Evolutionary conservation across 345 rosid genomes (phyloP), one percentile per base, ranked within the genome.

Genomic region (Arabidopsis suecica): DNA sequence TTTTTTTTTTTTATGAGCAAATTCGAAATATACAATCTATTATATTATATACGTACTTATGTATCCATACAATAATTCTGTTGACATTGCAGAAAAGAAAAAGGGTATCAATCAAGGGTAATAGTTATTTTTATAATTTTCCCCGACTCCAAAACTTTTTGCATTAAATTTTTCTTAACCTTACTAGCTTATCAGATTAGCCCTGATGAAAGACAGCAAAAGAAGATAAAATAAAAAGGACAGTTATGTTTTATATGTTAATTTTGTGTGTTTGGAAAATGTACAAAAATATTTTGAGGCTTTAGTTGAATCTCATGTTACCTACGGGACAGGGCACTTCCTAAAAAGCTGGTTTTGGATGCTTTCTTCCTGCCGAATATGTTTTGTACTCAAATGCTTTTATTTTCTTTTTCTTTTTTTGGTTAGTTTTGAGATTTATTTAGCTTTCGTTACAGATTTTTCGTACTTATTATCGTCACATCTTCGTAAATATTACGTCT

Each of bases 151-250:
- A 66, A 23, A 72, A 72, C 77, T 71, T 78, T 71, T 65, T 41
- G 73, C 77, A 72, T 65, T 78, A 34, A 78, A 36, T 13, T 49
- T 7, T 10, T 57, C 61, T 40, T 58, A 77, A 71, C 76, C 56
- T 71, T 78, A 59, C 65, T 65, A 65, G 72, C 72, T 77, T 64
- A 77, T 77, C 67, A 77, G 72, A 71, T 71, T 77, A 77, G 72
- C 81, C 40, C 81, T 65, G 62, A 55, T 8, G 76, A 77, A 70
- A 62, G 71, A 62, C 66, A 77, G 80, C 71, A 69, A 37, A 32
- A 38, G 51, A 72, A 72, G 68, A 78, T 78, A 72, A 78, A 72
- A 28, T 54, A 62, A 69, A 77, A 70, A 47, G 14, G 80, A 70
- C 76, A 59, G 25, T 64, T 64, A 28, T 54, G 76, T 71, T 71